Base-by-base conservation (phyloP, 345 rosid species). In the Durio zibethinus region DNA sequence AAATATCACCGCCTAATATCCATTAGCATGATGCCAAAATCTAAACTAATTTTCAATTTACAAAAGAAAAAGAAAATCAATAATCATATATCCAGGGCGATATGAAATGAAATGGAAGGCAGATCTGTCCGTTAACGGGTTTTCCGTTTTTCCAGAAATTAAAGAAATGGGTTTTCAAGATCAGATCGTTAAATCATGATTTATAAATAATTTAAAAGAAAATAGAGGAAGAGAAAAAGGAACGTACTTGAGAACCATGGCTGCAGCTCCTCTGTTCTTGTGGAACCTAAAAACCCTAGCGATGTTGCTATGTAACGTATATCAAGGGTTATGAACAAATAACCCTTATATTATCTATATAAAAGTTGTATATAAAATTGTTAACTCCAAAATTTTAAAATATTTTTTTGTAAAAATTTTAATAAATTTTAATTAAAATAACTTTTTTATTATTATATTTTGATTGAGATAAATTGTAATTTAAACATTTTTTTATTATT, bases 241-340 rank as follows among this genome's bases (percentile, higher is more conserved):
- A 25, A 16, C 81, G n/a, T 78, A 86, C 89, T 86, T 86, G 76
- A 86, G 87, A 82, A 86, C 89, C 89, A 86, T 86, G 81, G 84
- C 50, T 62, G 76, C 70, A 59, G 79, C 48, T 63, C 68, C 20
- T 65, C 65, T 60, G 42, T 75, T 33, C 42, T 20, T 10, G 23
- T 40, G 75, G 18, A 65, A 76, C 36, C 63, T 78, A 15, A 76
- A 81, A 70, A 83, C 79, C 62, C 84, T 74, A 54, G 36, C 48
- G 10, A n/a, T 33, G 27, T n/a, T 18, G 54, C 8, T 61, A 47
- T 62, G 60, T 47, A 75, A 47, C 47, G 47, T 75, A 75, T 61
- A 60, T 5, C 35, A 43, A 43, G 12, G 4, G 5, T 50, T 10
- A 43, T 7, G 23, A 21, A 62, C 25, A 20, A 47, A 62, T 29